A percentile compares a stretch with the other conserved stretches of the same genome.
Conservation (phyloP, 164 flowering plant species). For the Sextonia rubra region DNA sequence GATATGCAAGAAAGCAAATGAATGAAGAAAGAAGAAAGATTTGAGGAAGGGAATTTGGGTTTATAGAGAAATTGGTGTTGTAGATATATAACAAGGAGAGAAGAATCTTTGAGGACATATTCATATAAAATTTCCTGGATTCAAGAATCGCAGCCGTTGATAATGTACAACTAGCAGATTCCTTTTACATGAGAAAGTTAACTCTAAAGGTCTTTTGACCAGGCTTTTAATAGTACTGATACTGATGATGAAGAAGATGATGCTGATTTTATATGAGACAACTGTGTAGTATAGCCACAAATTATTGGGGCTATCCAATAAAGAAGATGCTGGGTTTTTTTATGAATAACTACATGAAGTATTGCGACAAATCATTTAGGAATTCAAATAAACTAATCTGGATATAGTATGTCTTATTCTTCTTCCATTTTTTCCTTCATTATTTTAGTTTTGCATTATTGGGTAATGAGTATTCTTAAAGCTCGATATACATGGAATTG, state of each 20-base stretch:
- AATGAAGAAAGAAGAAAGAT: background rate
- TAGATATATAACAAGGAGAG: background rate
- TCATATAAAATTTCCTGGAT: conserved; percentile 8
- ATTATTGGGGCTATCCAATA: background rate
- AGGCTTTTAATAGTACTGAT: background rate
- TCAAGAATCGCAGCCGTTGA: conserved; percentile 2
- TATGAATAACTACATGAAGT: background rate
- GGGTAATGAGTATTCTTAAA: too few relatives aligned
- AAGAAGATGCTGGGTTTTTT: background rate
- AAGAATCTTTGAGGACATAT: background rate
- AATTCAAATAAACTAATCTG: too few relatives aligned
- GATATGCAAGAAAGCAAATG: background rate
- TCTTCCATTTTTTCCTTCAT: background rate
- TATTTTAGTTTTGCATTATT: too few relatives aligned
- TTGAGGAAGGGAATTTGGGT: background rate
- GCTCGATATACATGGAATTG: background rate
- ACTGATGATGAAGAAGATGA: too few relatives aligned
- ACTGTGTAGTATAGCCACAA: background rate
- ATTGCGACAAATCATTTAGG: too few relatives aligned
- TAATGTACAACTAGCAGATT: conserved; percentile 13
- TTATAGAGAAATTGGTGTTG: background rate
- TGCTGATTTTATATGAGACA: background rate
- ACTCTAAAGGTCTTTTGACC: background rate
- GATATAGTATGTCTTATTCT: background rate
- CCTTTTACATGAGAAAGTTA: background rate